A percentile compares a stretch with the other conserved stretches of the same genome.
Evolutionary conservation across 208 protist genomes (phyloP).

Genomic region (Trypanosoma caninum): DNA sequence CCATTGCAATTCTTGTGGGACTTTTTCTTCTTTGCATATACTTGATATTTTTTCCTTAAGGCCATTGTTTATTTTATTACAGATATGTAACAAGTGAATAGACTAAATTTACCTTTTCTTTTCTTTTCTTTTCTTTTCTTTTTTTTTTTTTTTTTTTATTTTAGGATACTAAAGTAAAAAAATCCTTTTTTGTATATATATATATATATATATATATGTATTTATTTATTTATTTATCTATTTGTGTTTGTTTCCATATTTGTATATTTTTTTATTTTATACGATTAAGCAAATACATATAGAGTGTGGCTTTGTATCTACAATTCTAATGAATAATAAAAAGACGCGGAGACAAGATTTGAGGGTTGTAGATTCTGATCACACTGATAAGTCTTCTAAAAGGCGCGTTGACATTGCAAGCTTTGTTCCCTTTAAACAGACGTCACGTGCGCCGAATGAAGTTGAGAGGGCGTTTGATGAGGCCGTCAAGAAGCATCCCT

Average conservation of each 20-base stretch:
- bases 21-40: slow-evolving; percentile 25
- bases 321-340: slow-evolving; percentile 18
- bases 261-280: neutral
- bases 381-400: neutral
- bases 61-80: neutral
- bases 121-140: slow-evolving; percentile 4
- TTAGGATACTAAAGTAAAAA: neutral
- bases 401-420: slow-evolving; percentile 1
- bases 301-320: neutral
- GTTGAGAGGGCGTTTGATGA: slow-evolving; percentile 49
- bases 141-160: slow-evolving; percentile 7
- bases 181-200: neutral
- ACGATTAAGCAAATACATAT: slow-evolving; percentile 1
- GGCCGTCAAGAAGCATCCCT: slow-evolving; percentile 78
- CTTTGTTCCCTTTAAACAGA: neutral
- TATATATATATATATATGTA: neutral
- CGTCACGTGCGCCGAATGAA: slow-evolving; percentile 24
- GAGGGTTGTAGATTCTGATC: neutral
- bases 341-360: neutral
- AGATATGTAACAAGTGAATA: slow-evolving; percentile 2
- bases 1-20: slow-evolving; percentile 29
- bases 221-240: neutral
- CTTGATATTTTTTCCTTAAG: slow-evolving; percentile 24
- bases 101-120: neutral
- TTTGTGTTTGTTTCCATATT: neutral